Evolutionary conservation across 768 basidiomycete species (phyloP).

Genomic region (Termitomyces heimii): DNA sequence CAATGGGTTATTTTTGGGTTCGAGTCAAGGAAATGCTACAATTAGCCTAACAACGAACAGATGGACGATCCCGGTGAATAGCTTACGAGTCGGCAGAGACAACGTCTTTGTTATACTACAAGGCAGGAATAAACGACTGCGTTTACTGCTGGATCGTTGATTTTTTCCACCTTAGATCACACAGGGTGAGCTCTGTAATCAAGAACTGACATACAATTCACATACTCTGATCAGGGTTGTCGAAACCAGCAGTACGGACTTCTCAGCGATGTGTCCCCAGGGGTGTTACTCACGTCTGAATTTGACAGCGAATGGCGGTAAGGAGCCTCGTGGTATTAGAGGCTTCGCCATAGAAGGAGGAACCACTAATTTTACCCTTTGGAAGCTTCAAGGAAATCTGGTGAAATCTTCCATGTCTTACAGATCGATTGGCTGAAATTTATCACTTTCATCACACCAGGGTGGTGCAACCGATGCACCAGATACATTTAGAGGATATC

Average conservation of each 20-base stretch:
- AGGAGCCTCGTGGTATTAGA: conserved; percentile 43
- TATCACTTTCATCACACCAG: conserved; percentile 3
- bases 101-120: conserved; percentile 37
- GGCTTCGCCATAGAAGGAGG: conserved; percentile 38
- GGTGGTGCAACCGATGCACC: conserved; percentile 33
- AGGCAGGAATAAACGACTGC: conserved; percentile 17
- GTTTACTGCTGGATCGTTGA: background rate
- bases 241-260: conserved; percentile 39
- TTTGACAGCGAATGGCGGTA: conserved; percentile 37
- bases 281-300: background rate
- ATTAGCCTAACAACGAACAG: conserved; percentile 36
- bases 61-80: conserved; percentile 32
- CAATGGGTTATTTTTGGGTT: conserved; percentile 44
- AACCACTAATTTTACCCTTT: conserved; percentile 28
- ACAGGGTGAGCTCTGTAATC: conserved; percentile 32
- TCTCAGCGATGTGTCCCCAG: background rate
- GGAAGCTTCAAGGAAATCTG: conserved; percentile 40
- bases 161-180: conserved; percentile 29
- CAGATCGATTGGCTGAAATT: background rate
- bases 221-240: conserved; percentile 25
- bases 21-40: conserved; percentile 36
- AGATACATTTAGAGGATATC: conserved; percentile 40
- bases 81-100: conserved; percentile 27
- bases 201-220: background rate
- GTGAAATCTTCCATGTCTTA: conserved; percentile 4